These are phyloP conservation scores for Lasiosphaeria hispida DNA, from an alignment of 495 filamentous ascomycete species.

Conservation along the genomic window DNA sequence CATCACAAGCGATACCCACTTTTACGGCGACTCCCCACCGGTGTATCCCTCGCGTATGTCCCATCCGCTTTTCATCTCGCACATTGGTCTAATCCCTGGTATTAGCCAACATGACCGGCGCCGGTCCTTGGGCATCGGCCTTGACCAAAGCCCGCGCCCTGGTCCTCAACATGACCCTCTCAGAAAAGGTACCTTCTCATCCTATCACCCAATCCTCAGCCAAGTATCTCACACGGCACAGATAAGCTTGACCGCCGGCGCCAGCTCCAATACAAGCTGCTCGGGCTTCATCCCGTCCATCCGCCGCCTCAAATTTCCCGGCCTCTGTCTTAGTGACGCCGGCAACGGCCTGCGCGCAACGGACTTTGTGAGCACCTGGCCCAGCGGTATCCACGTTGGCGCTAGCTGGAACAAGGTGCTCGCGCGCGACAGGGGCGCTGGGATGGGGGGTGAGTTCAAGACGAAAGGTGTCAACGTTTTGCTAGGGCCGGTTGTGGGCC, in stretches of 20 bases:
- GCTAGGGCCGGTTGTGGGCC: slow-evolving; percentile 64
- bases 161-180: slow-evolving; percentile 55
- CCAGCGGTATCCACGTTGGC: slow-evolving; percentile 56
- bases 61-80: not conserved
- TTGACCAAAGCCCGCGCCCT: slow-evolving; percentile 52
- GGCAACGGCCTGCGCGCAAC: slow-evolving; percentile 59
- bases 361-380: slow-evolving; percentile 59
- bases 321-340: slow-evolving; percentile 63
- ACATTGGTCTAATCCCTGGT: slow-evolving; percentile 14
- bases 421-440: slow-evolving; percentile 43
- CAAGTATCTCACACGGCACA: slow-evolving; percentile 10
- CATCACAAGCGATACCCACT: slow-evolving; percentile 45
- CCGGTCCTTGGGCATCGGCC: slow-evolving; percentile 46
- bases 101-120: slow-evolving; percentile 54
- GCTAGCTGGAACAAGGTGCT: slow-evolving; percentile 58
- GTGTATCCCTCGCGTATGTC: slow-evolving; percentile 57
- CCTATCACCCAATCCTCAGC: slow-evolving; percentile 1
- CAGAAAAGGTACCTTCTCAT: slow-evolving; percentile 59
- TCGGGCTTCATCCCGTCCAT: slow-evolving; percentile 51
- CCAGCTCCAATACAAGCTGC: slow-evolving; percentile 45
- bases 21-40: slow-evolving; percentile 57
- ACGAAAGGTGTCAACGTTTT: slow-evolving; percentile 64
- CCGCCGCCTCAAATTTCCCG: slow-evolving; percentile 57
- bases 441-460: slow-evolving; percentile 59
- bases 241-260: slow-evolving; percentile 54